Evolutionary conservation across 768 basidiomycete genomes (phyloP).

Genomic region (Psilocybe tampanensis): DNA sequence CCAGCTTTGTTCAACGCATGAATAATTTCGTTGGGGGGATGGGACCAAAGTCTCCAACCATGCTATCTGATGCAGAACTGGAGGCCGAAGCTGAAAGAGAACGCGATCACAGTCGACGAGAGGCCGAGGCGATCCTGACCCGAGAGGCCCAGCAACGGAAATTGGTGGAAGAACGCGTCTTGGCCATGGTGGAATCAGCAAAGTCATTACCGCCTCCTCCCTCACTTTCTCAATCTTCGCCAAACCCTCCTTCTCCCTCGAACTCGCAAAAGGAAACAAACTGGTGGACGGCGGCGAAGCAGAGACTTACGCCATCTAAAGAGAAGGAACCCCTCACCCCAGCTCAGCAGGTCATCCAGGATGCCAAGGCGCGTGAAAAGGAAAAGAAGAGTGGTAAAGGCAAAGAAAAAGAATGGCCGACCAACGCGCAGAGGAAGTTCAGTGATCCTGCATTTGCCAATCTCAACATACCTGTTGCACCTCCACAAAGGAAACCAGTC

Average conservation of each 20-base stretch:
- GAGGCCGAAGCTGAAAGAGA: slow-evolving; percentile 82
- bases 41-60: slow-evolving; percentile 38
- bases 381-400: slow-evolving; percentile 52
- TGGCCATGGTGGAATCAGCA: slow-evolving; percentile 68
- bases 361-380: slow-evolving; percentile 68
- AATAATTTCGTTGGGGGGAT: slow-evolving; percentile 63
- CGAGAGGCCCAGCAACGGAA: slow-evolving; percentile 71
- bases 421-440: slow-evolving; percentile 51
- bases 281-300: slow-evolving; percentile 82
- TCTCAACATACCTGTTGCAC: slow-evolving; percentile 49
- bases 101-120: slow-evolving; percentile 71
- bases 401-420: slow-evolving; percentile 59
- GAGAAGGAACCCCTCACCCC: slow-evolving; percentile 76
- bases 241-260: slow-evolving; percentile 60
- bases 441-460: slow-evolving; percentile 61
- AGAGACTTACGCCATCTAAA: slow-evolving; percentile 77
- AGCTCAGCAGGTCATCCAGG: slow-evolving; percentile 80
- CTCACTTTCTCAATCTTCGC: slow-evolving; percentile 55
- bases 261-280: slow-evolving; percentile 64
- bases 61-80: slow-evolving; percentile 75
- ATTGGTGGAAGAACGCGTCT: slow-evolving; percentile 70
- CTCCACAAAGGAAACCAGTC: slow-evolving; percentile 48
- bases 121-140: slow-evolving; percentile 77
- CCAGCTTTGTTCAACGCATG: slow-evolving; percentile 76
- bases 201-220: slow-evolving; percentile 60